These are phyloP conservation scores for Irpex rosettiformis DNA, from an alignment of 1,284 basidiomycete genomes.

Conservation along the genomic window DNA sequence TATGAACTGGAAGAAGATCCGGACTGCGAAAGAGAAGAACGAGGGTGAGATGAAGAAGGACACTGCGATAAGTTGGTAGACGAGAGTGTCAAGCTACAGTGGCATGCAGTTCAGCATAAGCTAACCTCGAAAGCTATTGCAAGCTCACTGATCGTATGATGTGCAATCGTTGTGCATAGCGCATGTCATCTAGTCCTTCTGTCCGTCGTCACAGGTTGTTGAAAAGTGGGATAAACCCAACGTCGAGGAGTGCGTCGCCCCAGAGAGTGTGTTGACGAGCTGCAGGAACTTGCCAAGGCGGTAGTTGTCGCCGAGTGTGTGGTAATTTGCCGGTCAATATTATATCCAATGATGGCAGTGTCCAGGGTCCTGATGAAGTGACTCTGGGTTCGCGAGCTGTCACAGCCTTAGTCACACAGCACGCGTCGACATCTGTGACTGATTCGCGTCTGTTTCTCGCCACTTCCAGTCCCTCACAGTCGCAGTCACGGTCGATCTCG, in stretches of 20 bases:
- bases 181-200: slow-evolving; percentile 52
- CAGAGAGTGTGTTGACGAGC: neutral
- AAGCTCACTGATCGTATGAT: slow-evolving; percentile 63
- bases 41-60: slow-evolving; percentile 75
- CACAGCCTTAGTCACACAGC: neutral
- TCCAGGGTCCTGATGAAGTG: too few species aligned
- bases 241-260: too few species aligned
- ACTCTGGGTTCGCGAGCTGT: neutral
- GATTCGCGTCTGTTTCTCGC: slow-evolving; percentile 10
- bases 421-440: slow-evolving; percentile 2
- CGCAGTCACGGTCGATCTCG: too few species aligned
- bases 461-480: neutral
- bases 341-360: neutral
- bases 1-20: slow-evolving; percentile 58
- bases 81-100: slow-evolving; percentile 59
- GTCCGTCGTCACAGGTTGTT: too few species aligned
- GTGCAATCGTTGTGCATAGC: slow-evolving; percentile 73
- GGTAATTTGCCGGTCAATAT: too few species aligned
- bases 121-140: neutral
- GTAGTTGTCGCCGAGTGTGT: neutral
- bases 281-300: neutral
- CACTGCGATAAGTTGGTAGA: slow-evolving; percentile 68
- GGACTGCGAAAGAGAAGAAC: slow-evolving; percentile 51
- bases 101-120: neutral
- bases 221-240: too few species aligned